phyloP scores from a whole-genome alignment of 805 yeast genomes.

The Osmozyma mogii region DNA sequence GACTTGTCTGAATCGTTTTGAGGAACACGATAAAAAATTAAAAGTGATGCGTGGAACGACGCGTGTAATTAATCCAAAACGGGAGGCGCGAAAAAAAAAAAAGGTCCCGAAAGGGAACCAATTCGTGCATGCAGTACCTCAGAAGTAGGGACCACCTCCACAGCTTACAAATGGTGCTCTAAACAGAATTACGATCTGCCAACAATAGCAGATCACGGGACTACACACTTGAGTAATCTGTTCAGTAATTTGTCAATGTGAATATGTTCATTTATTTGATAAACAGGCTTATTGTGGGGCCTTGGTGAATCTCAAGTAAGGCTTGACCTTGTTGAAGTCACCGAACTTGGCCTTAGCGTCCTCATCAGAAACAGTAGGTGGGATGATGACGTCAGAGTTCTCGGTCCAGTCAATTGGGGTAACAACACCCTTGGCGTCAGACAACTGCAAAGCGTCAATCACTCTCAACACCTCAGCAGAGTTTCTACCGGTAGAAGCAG shows the following conservation, averaged over 20 bases:
- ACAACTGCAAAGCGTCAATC: slow-evolving; percentile 59
- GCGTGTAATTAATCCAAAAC: slow-evolving; percentile 6
- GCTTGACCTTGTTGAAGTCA: slow-evolving; percentile 51
- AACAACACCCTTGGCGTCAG: slow-evolving; percentile 53
- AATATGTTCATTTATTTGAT: no score
- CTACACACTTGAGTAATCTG: no score
- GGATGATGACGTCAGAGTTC: slow-evolving; percentile 68
- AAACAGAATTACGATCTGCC: no score
- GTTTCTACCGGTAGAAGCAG: slow-evolving; percentile 70
- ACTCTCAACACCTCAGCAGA: slow-evolving; percentile 68
- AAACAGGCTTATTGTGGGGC: slow-evolving; percentile 8
- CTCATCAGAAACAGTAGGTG: slow-evolving; percentile 53
- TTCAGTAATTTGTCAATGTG: no score
- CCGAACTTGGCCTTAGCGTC: slow-evolving; percentile 57
- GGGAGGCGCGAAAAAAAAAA: slow-evolving; percentile 4
- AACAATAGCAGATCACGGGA: no score
- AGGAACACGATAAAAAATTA: not conserved
- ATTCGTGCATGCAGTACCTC: no score
- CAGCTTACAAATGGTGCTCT: no score
- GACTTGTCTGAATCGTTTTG: not conserved
- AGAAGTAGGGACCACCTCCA: no score
- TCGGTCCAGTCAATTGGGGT: slow-evolving; percentile 71
- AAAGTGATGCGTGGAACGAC: slow-evolving; percentile 2
- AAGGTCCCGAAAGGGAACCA: no score
- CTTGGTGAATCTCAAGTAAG: slow-evolving; percentile 54